Base-by-base conservation (phyloP, 305 asterid species). In the Petunia hybrid region DNA sequence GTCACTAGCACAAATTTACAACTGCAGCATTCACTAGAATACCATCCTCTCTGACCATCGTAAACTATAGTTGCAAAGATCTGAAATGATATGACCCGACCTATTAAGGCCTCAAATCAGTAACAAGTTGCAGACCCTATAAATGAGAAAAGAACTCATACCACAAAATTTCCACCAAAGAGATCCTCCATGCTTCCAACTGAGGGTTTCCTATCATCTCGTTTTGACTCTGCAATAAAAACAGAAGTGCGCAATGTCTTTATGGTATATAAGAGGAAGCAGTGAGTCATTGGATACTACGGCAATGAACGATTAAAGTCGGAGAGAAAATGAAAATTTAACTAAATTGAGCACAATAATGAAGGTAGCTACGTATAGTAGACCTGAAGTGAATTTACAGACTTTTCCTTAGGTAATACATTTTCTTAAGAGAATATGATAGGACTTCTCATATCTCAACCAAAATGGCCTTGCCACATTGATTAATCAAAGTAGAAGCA, bases 81-180 rank as follows among this genome's bases (percentile, higher is more conserved):
- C 64, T 53, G 78, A 74, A 74, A n/a, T 53, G 36, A 74, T 74
- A 53, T 36, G 2, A 1, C 48, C 78, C 5, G 48, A 48, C 64
- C 64, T 53, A 73, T 60, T 73, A 53, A 73, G 64, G 16, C 77
- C 31, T 6, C 46, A 74, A 74, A 74, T 8, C 53, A 36, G 43
- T 40, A 40, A 53, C 78, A 74, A 53, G 78, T 36, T 74, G 64
- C 64, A 51, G 43, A 53, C 48, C 46, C 60, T 2, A 74, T 36
- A 74, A 74, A 51, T 6, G 78, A 62, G 8, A 43, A 48, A 64
- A 60, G 57, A 8, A 12, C 1, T 43, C 81, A 38, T 90, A 94
- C 99, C 99, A 80, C 62, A 80, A 89, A 96, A 80, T 80, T 83
- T 71, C 61, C 92, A 80, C 86, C 91, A 56, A 86, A 81, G 48